Conservation (phyloP, 345 rosid genomes). For the Syzygium jambos region DNA sequence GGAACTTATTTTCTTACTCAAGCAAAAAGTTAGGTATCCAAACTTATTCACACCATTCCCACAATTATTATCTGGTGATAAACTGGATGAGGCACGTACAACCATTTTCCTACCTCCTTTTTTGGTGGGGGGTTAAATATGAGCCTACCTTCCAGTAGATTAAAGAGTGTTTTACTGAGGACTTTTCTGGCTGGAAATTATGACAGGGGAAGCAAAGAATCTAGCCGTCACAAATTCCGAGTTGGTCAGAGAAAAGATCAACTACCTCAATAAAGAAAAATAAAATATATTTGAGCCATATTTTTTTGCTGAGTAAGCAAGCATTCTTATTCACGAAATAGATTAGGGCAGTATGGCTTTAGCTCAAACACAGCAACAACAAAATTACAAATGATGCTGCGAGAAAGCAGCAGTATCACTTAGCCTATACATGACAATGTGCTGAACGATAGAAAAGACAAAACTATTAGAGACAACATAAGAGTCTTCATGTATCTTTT, state of each 20-base stretch:
- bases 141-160: background rate
- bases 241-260: background rate
- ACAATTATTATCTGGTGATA: background rate
- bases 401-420: background rate
- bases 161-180: background rate
- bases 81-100: background rate
- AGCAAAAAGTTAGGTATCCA: background rate
- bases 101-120: background rate
- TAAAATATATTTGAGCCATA: background rate
- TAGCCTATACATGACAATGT: background rate
- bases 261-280: background rate
- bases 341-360: background rate
- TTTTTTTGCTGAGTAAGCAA: background rate
- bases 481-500: background rate
- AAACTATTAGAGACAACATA: background rate
- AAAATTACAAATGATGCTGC: background rate
- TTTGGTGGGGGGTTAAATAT: background rate
- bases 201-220: background rate
- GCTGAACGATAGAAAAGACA: background rate
- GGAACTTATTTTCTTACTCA: background rate
- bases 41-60: background rate
- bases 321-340: background rate
- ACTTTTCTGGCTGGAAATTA: background rate
- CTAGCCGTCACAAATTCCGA: background rate
- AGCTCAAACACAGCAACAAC: background rate